Conservation (phyloP, 257 asterid species). For the Striga asiatica region DNA sequence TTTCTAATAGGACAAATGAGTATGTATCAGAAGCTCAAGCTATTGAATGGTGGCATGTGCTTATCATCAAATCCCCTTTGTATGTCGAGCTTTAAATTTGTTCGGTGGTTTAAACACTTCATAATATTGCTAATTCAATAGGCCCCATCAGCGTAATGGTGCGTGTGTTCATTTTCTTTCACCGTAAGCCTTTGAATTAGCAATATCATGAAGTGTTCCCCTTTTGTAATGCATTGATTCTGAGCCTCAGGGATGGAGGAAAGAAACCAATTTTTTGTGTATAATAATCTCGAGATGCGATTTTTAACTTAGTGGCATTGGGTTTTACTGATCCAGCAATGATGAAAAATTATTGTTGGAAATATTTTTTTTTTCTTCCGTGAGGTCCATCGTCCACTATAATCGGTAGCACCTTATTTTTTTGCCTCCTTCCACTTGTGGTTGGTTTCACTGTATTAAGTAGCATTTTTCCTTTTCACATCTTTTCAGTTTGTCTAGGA, state of each 20-base stretch:
- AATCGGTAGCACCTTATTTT: constrained; percentile 36
- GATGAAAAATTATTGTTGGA: constrained; percentile 37
- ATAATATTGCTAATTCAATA: no score
- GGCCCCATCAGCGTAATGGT: constrained; percentile 35
- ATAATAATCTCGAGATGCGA: constrained; percentile 23
- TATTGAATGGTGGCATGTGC: constrained; percentile 37
- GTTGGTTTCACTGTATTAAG: constrained; percentile 23
- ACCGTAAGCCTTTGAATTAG: no score
- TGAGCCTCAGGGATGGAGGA: constrained; percentile 20
- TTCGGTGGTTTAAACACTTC: constrained; percentile 51
- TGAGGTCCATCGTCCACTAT: constrained; percentile 46
- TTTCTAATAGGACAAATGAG: constrained; percentile 19
- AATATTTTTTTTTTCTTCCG: constrained; percentile 35
- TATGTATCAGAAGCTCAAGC: constrained; percentile 25
- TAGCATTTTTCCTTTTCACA: constrained; percentile 18
- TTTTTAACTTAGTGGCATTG: constrained; percentile 35
- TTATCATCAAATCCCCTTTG: constrained; percentile 26
- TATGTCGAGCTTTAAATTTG: constrained; percentile 26
- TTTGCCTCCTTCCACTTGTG: constrained; percentile 24
- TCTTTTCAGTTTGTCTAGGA: constrained; percentile 13
- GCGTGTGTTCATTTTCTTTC: constrained; percentile 3
- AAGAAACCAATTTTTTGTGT: no score
- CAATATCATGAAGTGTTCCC: no score
- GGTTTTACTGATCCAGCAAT: constrained; percentile 37
- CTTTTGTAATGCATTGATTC: constrained; percentile 18